Conservation (phyloP, 345 rosid genomes). For the Theobroma cacao region DNA sequence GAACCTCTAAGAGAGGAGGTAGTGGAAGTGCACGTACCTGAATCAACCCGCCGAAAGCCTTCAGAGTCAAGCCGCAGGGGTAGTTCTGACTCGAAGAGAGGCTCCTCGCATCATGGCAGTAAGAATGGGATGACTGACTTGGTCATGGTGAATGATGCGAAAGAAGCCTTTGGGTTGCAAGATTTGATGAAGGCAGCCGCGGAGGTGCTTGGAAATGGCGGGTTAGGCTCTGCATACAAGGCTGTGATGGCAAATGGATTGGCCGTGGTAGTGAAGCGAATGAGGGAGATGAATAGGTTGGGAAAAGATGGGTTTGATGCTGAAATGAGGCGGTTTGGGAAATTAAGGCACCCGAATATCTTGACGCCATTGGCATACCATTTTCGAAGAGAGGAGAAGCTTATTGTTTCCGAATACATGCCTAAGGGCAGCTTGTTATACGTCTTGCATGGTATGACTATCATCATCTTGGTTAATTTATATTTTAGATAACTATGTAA, state of each 20-base stretch:
- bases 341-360: constrained; percentile 56
- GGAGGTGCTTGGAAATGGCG: constrained; percentile 82
- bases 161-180: constrained; percentile 56
- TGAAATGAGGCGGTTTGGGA: constrained; percentile 71
- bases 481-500: background rate
- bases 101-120: constrained; percentile 24
- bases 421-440: constrained; percentile 79
- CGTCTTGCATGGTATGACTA: constrained; percentile 66
- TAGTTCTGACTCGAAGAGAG: constrained; percentile 5
- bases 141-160: constrained; percentile 63
- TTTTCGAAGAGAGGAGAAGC: constrained; percentile 81
- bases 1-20: constrained; percentile 33
- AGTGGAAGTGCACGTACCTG: constrained; percentile 36
- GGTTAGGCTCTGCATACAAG: constrained; percentile 88
- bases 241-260: constrained; percentile 69
- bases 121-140: constrained; percentile 34
- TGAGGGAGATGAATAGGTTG: constrained; percentile 68
- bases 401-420: constrained; percentile 70
- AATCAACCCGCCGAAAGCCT: constrained; percentile 25
- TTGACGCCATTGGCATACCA: constrained; percentile 83
- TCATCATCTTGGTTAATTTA: too few species aligned
- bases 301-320: constrained; percentile 56
- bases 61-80: constrained; percentile 26
- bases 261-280: constrained; percentile 83
- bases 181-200: constrained; percentile 96